phyloP scores from a whole-genome alignment of 768 basidiomycete species.

The Boletellus ananiceps region DNA sequence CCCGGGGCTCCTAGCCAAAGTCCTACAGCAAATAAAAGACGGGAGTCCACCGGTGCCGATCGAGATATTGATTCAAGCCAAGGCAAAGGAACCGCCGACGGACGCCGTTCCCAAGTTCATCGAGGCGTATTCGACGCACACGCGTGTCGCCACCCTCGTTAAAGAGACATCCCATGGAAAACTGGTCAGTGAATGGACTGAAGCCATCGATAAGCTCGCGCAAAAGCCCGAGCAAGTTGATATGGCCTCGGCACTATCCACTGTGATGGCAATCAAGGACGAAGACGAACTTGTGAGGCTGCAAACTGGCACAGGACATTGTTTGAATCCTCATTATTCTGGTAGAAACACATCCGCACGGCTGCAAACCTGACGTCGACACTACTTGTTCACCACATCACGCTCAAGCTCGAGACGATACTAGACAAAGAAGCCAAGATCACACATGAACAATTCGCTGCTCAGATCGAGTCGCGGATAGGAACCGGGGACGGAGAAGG shows the following conservation, averaged over 20 bases:
- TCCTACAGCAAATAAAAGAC: conserved; percentile 72
- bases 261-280: conserved; percentile 84
- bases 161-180: conserved; percentile 89
- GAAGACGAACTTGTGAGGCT: conserved; percentile 82
- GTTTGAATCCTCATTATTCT: conserved; percentile 7
- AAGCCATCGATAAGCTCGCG: conserved; percentile 47
- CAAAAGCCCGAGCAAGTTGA: conserved; percentile 75
- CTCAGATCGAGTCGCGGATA: conserved; percentile 81
- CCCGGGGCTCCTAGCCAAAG: conserved; percentile 61
- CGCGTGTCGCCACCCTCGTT: conserved; percentile 65
- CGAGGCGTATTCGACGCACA: conserved; percentile 52
- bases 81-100: conserved; percentile 71
- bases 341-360: conserved; percentile 70
- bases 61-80: conserved; percentile 74
- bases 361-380: conserved; percentile 82
- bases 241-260: conserved; percentile 68
- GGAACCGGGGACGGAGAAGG: conserved; percentile 64
- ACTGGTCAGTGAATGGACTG: conserved; percentile 82
- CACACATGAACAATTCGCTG: conserved; percentile 79
- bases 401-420: conserved; percentile 83
- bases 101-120: conserved; percentile 72
- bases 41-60: conserved; percentile 55
- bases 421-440: conserved; percentile 90
- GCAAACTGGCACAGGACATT: not conserved
- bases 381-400: conserved; percentile 79